Conservation (phyloP, 2,329 filamentous ascomycete genomes). For the Rasamsonia emersonii region DNA sequence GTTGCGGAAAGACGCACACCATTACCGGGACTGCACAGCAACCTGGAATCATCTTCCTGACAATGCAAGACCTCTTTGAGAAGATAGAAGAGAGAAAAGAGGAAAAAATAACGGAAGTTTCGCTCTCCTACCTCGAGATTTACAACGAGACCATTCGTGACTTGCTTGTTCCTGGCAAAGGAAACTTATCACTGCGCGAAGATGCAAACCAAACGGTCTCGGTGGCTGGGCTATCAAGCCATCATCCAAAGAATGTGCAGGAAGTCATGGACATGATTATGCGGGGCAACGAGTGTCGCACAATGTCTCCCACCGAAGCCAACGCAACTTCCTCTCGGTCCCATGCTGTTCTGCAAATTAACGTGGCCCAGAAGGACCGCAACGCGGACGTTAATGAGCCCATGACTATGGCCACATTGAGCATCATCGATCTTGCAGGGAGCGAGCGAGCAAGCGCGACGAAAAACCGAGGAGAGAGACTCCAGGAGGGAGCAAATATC, state of each 20-base stretch:
- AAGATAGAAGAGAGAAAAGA: conserved; percentile 78
- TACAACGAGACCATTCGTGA: conserved; percentile 99
- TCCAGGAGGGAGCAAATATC: conserved; percentile 95
- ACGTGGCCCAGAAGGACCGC: conserved; percentile 85
- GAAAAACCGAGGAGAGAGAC: conserved; percentile 85
- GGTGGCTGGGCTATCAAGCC: conserved; percentile 81
- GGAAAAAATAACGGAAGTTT: conserved; percentile 83
- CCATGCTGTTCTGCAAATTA: conserved; percentile 95
- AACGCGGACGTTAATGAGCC: conserved; percentile 90
- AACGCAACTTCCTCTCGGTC: conserved; percentile 97
- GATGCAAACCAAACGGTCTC: conserved; percentile 90
- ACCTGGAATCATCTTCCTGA: conserved; percentile 95
- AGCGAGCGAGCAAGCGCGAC: conserved; percentile 94
- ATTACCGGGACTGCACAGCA: conserved; percentile 88
- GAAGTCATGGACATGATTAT: conserved; percentile 99
- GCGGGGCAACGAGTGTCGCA: conserved; percentile 84
- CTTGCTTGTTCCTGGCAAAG: conserved; percentile 77
- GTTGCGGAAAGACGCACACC: conserved; percentile 97
- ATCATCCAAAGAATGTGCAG: conserved; percentile 81
- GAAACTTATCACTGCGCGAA: conserved; percentile 83
- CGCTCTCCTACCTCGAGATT: conserved; percentile 92
- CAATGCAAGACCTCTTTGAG: conserved; percentile 98
- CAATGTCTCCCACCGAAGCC: conserved; percentile 92
- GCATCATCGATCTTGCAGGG: conserved; percentile 94
- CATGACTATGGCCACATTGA: conserved; percentile 95